phyloP scores from a whole-genome alignment of 768 basidiomycete genomes.

The Rhodotorula kratochvilovae region DNA sequence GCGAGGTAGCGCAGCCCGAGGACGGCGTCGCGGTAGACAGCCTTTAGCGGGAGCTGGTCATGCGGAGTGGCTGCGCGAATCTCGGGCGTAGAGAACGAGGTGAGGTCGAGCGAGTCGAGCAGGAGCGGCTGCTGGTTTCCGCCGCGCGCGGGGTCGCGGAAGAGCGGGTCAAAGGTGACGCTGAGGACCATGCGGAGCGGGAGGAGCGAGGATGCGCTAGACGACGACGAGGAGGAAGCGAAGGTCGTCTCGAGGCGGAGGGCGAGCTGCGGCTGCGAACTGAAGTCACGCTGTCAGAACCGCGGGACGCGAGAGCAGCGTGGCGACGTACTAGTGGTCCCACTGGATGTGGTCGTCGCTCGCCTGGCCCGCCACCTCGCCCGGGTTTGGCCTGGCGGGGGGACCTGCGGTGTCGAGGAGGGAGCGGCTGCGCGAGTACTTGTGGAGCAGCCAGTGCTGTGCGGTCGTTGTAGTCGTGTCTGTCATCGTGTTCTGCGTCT shows the following conservation, averaged over 20 bases:
- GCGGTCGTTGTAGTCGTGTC: slow-evolving; percentile 9
- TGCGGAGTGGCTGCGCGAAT: slow-evolving; percentile 1
- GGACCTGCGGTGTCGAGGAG: neutral
- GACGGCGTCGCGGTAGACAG: slow-evolving; percentile 21
- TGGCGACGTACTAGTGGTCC: slow-evolving; percentile 22
- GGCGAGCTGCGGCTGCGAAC: slow-evolving; percentile 20
- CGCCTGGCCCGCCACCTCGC: neutral
- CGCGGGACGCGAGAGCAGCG: no score
- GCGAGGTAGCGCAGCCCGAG: slow-evolving; percentile 18
- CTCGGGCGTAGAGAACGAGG: slow-evolving; percentile 8
- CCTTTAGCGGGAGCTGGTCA: slow-evolving; percentile 30
- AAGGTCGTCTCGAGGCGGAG: slow-evolving; percentile 24
- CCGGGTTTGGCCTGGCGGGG: neutral
- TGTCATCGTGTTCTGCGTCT: neutral
- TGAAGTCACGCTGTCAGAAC: neutral
- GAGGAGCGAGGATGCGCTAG: neutral
- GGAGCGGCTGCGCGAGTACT: slow-evolving; percentile 21
- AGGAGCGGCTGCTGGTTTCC: slow-evolving; percentile 5
- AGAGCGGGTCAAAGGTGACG: slow-evolving; percentile 25
- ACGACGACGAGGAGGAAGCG: neutral
- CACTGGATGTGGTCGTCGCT: slow-evolving; percentile 6
- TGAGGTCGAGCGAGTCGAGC: slow-evolving; percentile 27
- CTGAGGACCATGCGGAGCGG: slow-evolving; percentile 14
- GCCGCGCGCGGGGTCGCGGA: neutral
- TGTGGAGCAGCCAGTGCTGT: slow-evolving; percentile 20